Evolutionary conservation across 208 protist genomes (phyloP), one percentile per base, ranked within the genome.

Genomic region (Wallacemonas sp.): DNA sequence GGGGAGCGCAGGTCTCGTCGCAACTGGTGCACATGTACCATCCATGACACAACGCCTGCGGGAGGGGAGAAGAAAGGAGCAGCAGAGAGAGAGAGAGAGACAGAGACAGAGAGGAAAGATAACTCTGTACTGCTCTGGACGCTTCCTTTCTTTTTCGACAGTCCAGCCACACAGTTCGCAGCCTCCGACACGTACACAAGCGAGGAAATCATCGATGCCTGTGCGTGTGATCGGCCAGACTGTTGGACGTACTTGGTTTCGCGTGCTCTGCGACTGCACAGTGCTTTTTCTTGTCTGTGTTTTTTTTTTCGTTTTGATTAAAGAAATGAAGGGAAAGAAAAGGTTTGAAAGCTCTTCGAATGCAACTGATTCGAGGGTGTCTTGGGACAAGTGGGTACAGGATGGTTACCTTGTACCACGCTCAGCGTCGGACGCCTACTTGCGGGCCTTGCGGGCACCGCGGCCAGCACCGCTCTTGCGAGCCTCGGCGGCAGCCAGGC

Each of bases 401-500:
- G 26, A 5, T 32, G 29, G 7, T 16, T 23, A 46, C 28, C 10
- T 26, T 4, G 49, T 33, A 33, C 49, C 10, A 5, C 20, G 10
- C 20, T 16, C 0, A 33, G 12, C n/a, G 20, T 28, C n/a, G 8
- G 25, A 57, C 25, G 2, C 31, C 61, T 84, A 90, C 74, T 87
- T 87, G 67, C 79, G 78, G 45, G 57, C 72, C 81, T 91, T 91
- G 66, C 79, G 82, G 44, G 38, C 65, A 45, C 65, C 68, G 31
- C 72, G 74, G 66, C 31, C 57, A 66, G 63, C 76, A 41, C 66
- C 79, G 42, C 62, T 76, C 74, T 87, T 88, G 75, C 82, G 84
- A 23, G 67, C 75, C 82, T 89, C 82, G 26, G 87, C 87, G 45
- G 84, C 87, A 49, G 20, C 36, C 36, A 41, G 36, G 36, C 36